These are phyloP conservation scores for Calonectria multiphialidica DNA, from an alignment of 2,329 filamentous ascomycete genomes.

Conservation along the genomic window DNA sequence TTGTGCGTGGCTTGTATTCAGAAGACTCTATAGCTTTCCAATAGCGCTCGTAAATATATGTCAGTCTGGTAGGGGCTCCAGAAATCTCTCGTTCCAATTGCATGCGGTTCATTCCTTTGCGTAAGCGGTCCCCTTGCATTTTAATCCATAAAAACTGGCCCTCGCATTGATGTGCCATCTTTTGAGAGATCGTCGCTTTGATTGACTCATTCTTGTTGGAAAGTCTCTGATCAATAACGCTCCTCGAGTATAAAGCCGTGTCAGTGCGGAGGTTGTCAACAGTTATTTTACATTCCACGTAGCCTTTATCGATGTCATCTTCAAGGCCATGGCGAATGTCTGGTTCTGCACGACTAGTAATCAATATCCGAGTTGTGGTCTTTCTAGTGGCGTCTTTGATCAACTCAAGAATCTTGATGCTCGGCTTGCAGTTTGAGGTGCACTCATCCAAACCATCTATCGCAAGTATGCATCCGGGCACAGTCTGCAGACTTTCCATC, in stretches of 20 bases:
- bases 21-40: slow-evolving; percentile 41
- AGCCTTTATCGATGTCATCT: fast-evolving
- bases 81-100: slow-evolving; percentile 45
- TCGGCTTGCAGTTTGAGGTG: not conserved
- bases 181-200: slow-evolving; percentile 21
- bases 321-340: slow-evolving; percentile 36
- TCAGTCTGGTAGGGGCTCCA: slow-evolving; percentile 43
- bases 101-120: slow-evolving; percentile 40
- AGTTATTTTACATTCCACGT: slow-evolving; percentile 17
- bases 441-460: slow-evolving; percentile 53
- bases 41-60: slow-evolving; percentile 45
- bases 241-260: slow-evolving; percentile 31
- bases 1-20: slow-evolving; percentile 28
- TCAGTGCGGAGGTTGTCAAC: slow-evolving; percentile 40
- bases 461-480: slow-evolving; percentile 39
- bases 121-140: slow-evolving; percentile 43
- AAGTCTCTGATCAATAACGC: slow-evolving; percentile 46
- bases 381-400: slow-evolving; percentile 5
- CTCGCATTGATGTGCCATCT: slow-evolving; percentile 42
- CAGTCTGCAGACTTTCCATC: slow-evolving; percentile 1
- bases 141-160: slow-evolving; percentile 52
- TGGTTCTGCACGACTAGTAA: slow-evolving; percentile 42
- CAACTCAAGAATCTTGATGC: slow-evolving; percentile 31
- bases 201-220: slow-evolving; percentile 38
- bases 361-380: slow-evolving; percentile 34